Evolutionary conservation across 768 basidiomycete species (phyloP).

Genomic region (Termitomyces heimii): DNA sequence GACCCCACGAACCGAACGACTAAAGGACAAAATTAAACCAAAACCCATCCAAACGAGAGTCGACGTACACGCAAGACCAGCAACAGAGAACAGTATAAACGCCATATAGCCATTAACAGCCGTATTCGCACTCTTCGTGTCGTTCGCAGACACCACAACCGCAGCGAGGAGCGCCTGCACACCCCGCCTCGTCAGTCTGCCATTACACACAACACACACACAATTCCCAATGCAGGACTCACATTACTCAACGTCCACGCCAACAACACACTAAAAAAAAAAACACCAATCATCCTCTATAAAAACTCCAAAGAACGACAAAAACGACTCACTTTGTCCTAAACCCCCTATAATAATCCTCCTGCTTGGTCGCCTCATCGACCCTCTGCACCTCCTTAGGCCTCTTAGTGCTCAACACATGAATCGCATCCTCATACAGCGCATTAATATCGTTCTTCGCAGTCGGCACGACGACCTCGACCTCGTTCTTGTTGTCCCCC

Average conservation of each 20-base stretch:
- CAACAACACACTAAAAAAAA: conserved; percentile 50
- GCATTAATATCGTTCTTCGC: conserved; percentile 86
- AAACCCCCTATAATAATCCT: conserved; percentile 86
- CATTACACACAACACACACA: no score
- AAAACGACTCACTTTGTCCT: conserved; percentile 69
- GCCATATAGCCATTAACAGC: conserved; percentile 85
- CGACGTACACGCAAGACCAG: conserved; percentile 77
- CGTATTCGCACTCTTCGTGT: conserved; percentile 42
- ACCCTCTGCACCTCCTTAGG: conserved; percentile 63
- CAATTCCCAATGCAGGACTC: no score
- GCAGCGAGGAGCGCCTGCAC: conserved; percentile 65
- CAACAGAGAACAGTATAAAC: conserved; percentile 84
- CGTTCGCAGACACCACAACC: conserved; percentile 54
- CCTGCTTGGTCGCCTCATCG: conserved; percentile 59
- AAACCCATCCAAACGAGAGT: background rate
- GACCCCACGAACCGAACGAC: conserved; percentile 85
- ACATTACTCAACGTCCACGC: conserved; percentile 89
- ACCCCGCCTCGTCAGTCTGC: background rate
- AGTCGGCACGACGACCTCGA: conserved; percentile 82
- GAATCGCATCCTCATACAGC: conserved; percentile 87
- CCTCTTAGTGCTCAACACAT: conserved; percentile 71
- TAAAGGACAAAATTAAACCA: conserved; percentile 20
- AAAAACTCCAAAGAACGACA: background rate
- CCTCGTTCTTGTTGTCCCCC: conserved; percentile 57
- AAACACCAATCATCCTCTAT: conserved; percentile 29